Percentiles rank a stretch among this genome's conserved stretches.
Evolutionary conservation across 1,284 basidiomycete genomes (phyloP).

Genomic region (Termitomyces sp.): DNA sequence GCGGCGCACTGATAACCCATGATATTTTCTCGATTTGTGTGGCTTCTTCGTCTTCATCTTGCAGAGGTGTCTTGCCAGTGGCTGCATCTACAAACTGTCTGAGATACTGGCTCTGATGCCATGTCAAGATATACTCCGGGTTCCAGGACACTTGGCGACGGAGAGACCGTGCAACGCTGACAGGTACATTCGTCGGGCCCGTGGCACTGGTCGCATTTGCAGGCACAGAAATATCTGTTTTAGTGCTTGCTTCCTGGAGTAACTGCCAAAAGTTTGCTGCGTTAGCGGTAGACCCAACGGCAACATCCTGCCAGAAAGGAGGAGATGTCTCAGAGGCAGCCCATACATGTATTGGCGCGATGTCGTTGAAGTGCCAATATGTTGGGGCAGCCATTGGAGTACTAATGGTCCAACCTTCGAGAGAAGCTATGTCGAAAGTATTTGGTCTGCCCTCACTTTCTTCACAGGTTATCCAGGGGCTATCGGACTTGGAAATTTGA

Average conservation of each 20-base stretch:
- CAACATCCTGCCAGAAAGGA: constrained; percentile 47
- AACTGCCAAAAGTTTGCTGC: constrained; percentile 53
- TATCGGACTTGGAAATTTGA: constrained; percentile 34
- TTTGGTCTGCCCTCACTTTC: constrained; percentile 36
- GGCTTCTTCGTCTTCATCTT: constrained; percentile 38
- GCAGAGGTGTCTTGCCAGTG: constrained; percentile 45
- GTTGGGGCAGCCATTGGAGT: constrained; percentile 42
- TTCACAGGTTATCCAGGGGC: constrained; percentile 42
- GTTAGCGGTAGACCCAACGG: constrained; percentile 34
- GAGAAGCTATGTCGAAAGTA: constrained; percentile 41
- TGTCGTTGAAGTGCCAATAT: constrained; percentile 58
- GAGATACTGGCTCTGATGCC: constrained; percentile 64
- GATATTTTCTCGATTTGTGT: constrained; percentile 42
- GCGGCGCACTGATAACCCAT: constrained; percentile 54
- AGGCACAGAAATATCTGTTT: constrained; percentile 18
- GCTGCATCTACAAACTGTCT: constrained; percentile 41
- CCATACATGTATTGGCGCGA: constrained; percentile 56
- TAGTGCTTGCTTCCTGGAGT: constrained; percentile 43
- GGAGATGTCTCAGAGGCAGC: constrained; percentile 46
- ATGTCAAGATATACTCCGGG: constrained; percentile 54
- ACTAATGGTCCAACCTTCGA: constrained; percentile 40
- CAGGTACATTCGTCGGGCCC: constrained; percentile 22
- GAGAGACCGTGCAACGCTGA: constrained; percentile 38
- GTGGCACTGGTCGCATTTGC: constrained; percentile 16
- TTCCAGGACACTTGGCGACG: constrained; percentile 58